Base-by-base conservation (phyloP, 345 rosid species). In the Turnera subulata region DNA sequence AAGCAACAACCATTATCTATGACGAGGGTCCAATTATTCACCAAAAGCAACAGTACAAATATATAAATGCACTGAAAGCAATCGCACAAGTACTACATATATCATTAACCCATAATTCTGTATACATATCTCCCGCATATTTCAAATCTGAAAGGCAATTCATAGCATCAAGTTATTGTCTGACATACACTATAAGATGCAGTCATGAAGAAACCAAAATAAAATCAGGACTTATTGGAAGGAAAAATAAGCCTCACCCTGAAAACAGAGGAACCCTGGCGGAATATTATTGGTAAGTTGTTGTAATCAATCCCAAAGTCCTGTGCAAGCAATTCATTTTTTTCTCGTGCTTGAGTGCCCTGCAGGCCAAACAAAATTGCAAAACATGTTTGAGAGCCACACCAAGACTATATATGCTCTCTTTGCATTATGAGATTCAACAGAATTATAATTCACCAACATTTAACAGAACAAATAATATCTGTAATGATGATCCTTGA, bases 291-390 rank as follows among this genome's bases (percentile, higher is more conserved):
- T 38, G 84, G 84, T 51, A 89, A 61, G 22, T 73, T n/a, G 43
- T 62, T 68, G 70, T 92, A 89, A 52, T 93, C 82, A 1, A 81
- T 85, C 56, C 84, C 77, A 58, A 89, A 93, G 7, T 42, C 13
- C 50, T 80, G 70, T 19, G 79, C 64, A 48, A 93, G 86, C 45
- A 93, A 63, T 65, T 77, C 81, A n/a, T 84, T 79, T 65, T 89
- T 92, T 52, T 89, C 91, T 47, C 48, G 78, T 59, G 93, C 58
- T 72, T 82, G 94, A n/a, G 96, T 93, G 42, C 94, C 96, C 96
- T 89, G 79, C 22, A 69, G 35, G 11, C 25, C 19, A 53, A 47
- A 23, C 29, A 18, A 62, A 32, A 20, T 20, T 2, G 10, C 6
- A 53, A 53, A 12, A 37, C 11, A 51, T 12, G 7, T 15, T 14